Evolutionary conservation across 768 basidiomycete genomes (phyloP).

Genomic region (Nevesoporus exiguus): DNA sequence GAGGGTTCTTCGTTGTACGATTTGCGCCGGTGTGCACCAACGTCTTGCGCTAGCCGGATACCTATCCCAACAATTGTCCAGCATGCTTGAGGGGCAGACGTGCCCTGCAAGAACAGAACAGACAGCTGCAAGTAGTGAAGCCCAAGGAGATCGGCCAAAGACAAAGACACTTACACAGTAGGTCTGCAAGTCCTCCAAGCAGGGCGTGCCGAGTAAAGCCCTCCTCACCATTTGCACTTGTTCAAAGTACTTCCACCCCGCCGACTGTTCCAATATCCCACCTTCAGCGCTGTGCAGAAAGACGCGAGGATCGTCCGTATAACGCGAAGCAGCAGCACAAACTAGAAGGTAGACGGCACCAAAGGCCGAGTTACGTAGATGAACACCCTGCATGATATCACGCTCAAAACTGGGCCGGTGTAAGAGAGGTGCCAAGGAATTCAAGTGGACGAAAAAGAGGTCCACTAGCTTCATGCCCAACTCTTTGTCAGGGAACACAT

Average conservation of each 20-base stretch:
- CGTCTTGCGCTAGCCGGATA: conserved; percentile 56
- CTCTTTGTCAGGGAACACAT: conserved; percentile 47
- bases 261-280: conserved; percentile 38
- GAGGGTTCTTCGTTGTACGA: conserved; percentile 30
- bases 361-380: conserved; percentile 51
- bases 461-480: conserved; percentile 53
- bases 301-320: conserved; percentile 54
- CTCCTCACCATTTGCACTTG: conserved; percentile 58
- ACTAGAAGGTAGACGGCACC: conserved; percentile 61
- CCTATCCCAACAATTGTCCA: conserved; percentile 68
- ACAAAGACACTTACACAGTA: conserved; percentile 45
- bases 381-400: conserved; percentile 44
- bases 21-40: conserved; percentile 50
- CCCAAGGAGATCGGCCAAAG: conserved; percentile 8
- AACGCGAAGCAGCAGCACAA: conserved; percentile 64
- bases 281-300: conserved; percentile 33
- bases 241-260: conserved; percentile 49
- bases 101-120: conserved; percentile 51
- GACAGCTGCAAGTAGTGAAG: conserved; percentile 39
- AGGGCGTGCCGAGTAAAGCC: conserved; percentile 52
- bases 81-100: conserved; percentile 57
- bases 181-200: conserved; percentile 68
- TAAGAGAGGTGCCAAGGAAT: conserved; percentile 63
- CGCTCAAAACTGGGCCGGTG: conserved; percentile 68
- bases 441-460: conserved; percentile 58